Evolutionary conservation across 148 eudicot genomes (phyloP).

Genomic region (Vaccinium darrowii): DNA sequence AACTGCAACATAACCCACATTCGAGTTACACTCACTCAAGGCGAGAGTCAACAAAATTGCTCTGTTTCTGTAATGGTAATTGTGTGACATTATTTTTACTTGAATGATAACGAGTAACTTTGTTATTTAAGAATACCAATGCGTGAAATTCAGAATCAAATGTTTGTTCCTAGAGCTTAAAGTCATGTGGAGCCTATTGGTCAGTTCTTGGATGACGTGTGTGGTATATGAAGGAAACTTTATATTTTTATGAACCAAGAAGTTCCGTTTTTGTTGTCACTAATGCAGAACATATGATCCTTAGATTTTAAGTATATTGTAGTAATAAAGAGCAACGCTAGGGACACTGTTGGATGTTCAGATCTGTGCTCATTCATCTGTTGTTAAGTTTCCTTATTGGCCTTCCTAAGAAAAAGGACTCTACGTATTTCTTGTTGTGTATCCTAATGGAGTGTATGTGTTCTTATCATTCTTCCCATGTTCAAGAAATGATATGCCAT

Average conservation of each 20-base stretch:
- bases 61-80: background rate
- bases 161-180: background rate
- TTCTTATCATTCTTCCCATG: background rate
- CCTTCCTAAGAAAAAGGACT: background rate
- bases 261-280: background rate
- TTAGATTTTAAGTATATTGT: background rate
- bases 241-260: background rate
- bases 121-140: background rate
- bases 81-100: background rate
- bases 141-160: background rate
- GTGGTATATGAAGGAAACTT: background rate
- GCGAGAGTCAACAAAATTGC: no score
- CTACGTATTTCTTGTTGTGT: background rate
- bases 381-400: background rate
- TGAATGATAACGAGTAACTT: background rate
- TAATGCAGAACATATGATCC: background rate
- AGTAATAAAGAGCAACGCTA: background rate
- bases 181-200: background rate
- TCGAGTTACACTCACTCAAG: no score
- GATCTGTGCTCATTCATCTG: no score
- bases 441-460: background rate
- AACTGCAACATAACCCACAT: no score
- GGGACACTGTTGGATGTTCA: no score
- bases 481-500: background rate
- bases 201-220: constrained; percentile 4